Conservation (phyloP, 441 rosid species). For the Euphorbia corollata region DNA sequence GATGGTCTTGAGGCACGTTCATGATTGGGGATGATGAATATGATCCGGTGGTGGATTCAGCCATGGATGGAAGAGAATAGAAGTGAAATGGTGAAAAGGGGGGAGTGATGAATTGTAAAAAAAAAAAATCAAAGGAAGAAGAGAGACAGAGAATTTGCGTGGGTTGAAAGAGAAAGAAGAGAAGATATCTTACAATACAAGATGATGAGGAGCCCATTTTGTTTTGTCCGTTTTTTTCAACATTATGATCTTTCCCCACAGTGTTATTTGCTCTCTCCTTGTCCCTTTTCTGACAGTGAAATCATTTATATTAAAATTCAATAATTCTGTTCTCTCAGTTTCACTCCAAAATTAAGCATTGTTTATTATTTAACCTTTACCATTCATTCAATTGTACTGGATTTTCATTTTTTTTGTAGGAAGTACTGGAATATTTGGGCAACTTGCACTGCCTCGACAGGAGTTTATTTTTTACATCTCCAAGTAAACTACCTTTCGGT, state of each 20-base stretch:
- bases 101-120: neutral
- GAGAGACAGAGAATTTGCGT: neutral
- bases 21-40: constrained; percentile 28
- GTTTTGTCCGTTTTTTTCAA: neutral
- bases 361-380: too few relatives aligned
- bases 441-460: too few relatives aligned
- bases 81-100: neutral
- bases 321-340: too few relatives aligned
- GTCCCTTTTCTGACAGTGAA: neutral
- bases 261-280: neutral
- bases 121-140: neutral
- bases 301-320: neutral
- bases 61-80: constrained; percentile 21
- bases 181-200: neutral
- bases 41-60: constrained; percentile 22
- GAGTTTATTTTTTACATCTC: too few relatives aligned
- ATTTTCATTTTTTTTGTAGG: too few relatives aligned
- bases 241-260: neutral
- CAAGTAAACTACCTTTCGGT: too few relatives aligned
- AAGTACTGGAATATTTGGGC: too few relatives aligned
- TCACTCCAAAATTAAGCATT: too few relatives aligned
- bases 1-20: constrained; percentile 55
- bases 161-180: neutral
- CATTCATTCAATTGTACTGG: too few relatives aligned
- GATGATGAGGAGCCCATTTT: constrained; percentile 6